A percentile compares a stretch with the other conserved stretches of the same genome.
Conservation (phyloP, 1,284 basidiomycete species). For the Boletus semigastroideus region DNA sequence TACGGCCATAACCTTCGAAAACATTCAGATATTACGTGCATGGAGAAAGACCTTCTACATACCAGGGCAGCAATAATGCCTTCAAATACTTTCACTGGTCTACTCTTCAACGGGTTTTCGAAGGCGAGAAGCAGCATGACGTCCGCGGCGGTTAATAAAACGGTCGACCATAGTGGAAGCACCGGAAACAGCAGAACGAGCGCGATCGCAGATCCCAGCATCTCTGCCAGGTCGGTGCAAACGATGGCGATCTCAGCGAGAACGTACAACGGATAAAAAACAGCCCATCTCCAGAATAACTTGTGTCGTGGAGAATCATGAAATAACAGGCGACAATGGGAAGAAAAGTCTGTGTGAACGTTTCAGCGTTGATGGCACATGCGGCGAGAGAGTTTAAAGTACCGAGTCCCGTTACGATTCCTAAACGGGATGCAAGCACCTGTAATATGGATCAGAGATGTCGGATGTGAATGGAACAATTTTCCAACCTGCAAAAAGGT, state of each 20-base stretch:
- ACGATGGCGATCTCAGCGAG: conserved; percentile 69
- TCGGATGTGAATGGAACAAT: background rate
- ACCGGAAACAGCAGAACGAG: conserved; percentile 69
- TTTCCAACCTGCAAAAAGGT: conserved; percentile 52
- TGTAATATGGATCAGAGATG: conserved; percentile 20
- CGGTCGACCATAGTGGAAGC: conserved; percentile 66
- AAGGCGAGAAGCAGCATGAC: conserved; percentile 63
- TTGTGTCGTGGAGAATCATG: conserved; percentile 49
- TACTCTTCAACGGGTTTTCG: conserved; percentile 42
- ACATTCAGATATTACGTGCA: background rate
- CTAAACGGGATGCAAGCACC: conserved; percentile 47
- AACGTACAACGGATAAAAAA: conserved; percentile 54
- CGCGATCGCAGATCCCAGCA: conserved; percentile 76
- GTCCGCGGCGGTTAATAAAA: conserved; percentile 70
- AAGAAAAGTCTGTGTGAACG: conserved; percentile 42
- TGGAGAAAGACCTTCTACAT: conserved; percentile 15
- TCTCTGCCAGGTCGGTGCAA: conserved; percentile 57
- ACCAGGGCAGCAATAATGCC: conserved; percentile 62
- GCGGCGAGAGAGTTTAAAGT: background rate
- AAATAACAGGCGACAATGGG: conserved; percentile 58
- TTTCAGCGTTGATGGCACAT: background rate
- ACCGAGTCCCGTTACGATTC: conserved; percentile 53
- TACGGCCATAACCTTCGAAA: conserved; percentile 69
- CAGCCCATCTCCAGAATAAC: conserved; percentile 48
- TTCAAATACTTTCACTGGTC: conserved; percentile 60